These are phyloP conservation scores for Fusarium sacchari DNA, from an alignment of 2,329 filamentous ascomycete genomes.

Conservation along the genomic window DNA sequence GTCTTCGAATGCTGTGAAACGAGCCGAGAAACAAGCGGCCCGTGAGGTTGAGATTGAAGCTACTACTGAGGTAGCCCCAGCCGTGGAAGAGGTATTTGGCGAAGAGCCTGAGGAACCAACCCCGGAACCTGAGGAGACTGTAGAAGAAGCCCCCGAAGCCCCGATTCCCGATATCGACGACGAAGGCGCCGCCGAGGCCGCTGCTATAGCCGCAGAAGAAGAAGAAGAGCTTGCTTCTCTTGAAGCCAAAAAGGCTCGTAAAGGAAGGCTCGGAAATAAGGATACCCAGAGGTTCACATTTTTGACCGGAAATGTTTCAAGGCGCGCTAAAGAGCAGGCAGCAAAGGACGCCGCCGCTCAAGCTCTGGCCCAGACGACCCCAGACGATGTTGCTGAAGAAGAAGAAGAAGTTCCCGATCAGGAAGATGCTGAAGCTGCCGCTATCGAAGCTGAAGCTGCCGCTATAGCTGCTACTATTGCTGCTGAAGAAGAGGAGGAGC, in stretches of 20 bases:
- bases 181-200: conserved; percentile 19
- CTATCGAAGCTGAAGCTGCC: conserved; percentile 1
- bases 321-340: conserved; percentile 49
- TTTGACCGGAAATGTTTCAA: conserved; percentile 49
- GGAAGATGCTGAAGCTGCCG: conserved; percentile 31
- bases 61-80: conserved; percentile 6
- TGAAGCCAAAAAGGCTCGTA: conserved; percentile 61
- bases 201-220: conserved; percentile 41
- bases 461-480: conserved; percentile 11
- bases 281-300: conserved; percentile 57
- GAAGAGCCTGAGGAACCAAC: conserved; percentile 12
- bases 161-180: conserved; percentile 3
- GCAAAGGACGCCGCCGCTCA: conserved; percentile 48
- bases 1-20: conserved; percentile 26
- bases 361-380: conserved; percentile 33
- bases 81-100: not conserved
- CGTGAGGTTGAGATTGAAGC: conserved; percentile 38
- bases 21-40: conserved; percentile 30
- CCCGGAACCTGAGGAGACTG: conserved; percentile 12
- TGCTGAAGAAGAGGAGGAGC: conserved; percentile 35
- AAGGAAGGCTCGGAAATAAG: conserved; percentile 56
- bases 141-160: conserved; percentile 7
- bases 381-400: conserved; percentile 39
- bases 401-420: conserved; percentile 26
- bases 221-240: conserved; percentile 54